Evolutionary conservation across 2,329 filamentous ascomycete genomes (phyloP).

Genomic region (Aspergillus tamarii): DNA sequence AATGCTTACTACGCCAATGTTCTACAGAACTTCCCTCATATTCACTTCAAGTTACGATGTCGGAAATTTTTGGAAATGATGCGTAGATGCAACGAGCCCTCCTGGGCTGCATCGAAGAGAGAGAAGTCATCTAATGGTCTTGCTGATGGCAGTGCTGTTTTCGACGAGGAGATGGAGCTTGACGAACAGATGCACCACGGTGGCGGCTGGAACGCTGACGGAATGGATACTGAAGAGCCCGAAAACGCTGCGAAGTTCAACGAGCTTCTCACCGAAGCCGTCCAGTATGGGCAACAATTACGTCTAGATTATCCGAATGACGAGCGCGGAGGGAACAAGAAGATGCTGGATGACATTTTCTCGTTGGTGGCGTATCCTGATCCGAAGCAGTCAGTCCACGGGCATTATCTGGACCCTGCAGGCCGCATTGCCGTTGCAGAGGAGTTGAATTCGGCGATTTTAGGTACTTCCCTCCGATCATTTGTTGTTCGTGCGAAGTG

Average conservation of each 20-base stretch:
- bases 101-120: constrained; percentile 42
- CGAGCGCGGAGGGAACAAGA: constrained; percentile 68
- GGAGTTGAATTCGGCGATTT: constrained; percentile 88
- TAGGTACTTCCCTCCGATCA: constrained; percentile 62
- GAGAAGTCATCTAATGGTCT: constrained; percentile 42
- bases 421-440: constrained; percentile 82
- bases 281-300: constrained; percentile 79
- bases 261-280: constrained; percentile 67
- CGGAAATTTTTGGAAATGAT: constrained; percentile 97
- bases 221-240: constrained; percentile 60
- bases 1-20: constrained; percentile 78
- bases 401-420: constrained; percentile 74
- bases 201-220: constrained; percentile 45
- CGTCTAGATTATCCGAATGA: constrained; percentile 77
- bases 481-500: constrained; percentile 1
- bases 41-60: constrained; percentile 85
- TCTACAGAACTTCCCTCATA: constrained; percentile 76
- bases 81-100: constrained; percentile 69
- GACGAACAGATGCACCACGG: constrained; percentile 52
- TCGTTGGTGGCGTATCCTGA: constrained; percentile 85
- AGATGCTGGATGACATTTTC: constrained; percentile 81
- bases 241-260: constrained; percentile 42
- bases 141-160: constrained; percentile 50
- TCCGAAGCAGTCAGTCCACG: constrained; percentile 74
- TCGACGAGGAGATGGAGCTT: constrained; percentile 61